Base-by-base conservation (phyloP, 2,329 filamentous ascomycete genomes). In the Albophoma yamanashiensis region DNA sequence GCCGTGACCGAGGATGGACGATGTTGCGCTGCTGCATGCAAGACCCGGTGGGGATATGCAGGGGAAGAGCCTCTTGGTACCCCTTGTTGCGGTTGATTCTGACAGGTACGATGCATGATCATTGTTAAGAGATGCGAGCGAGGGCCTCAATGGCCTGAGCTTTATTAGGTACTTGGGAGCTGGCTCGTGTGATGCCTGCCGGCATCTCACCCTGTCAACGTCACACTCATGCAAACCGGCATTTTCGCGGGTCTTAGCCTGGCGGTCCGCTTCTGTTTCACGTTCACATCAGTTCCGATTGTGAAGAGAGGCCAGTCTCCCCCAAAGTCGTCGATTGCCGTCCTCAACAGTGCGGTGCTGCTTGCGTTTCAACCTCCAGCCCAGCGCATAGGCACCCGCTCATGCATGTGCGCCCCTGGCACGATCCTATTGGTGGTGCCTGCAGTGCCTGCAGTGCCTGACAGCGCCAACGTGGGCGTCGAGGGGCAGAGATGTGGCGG, bases 341-440 rank as follows among this genome's bases (percentile, higher is more conserved):
- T 34, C 7, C 47, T 34, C 47, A 34, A 31, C 47, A 52, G 20
- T 15, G 27, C 5, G 27, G 5, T 31, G 27, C 27, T 31, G 27
- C 3, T 17, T 20, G 47, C 25, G 14, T 31, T 25, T 7, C 25
- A 14, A 15, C 31, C 25, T 20, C 27, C 47, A 12, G 20, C 34
- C 53, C 57, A 56, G 52, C 55, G 31, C 57, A 31, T 3, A 25
- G 25, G 42, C 17, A 22, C 42, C 27, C 7, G 38, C 56, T 20
- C 2, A 56, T 60, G 45, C 62, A 63, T 62, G 60, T 63, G 62
- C 60, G 50, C 45, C 15, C 36, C 50, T 34, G 56, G 53, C 27
- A 40, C 53, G 36, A 47, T 62, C 61, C 57, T 31, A 65, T 65
- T 65, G 62, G 63, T 38, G 58, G n/a, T 47, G 43, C 43, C 43